A percentile compares a stretch with the other conserved stretches of the same genome.
These are phyloP conservation scores for Peronosclerospora sorghi DNA, from an alignment of 352 stramenopile species.

Conservation along the genomic window DNA sequence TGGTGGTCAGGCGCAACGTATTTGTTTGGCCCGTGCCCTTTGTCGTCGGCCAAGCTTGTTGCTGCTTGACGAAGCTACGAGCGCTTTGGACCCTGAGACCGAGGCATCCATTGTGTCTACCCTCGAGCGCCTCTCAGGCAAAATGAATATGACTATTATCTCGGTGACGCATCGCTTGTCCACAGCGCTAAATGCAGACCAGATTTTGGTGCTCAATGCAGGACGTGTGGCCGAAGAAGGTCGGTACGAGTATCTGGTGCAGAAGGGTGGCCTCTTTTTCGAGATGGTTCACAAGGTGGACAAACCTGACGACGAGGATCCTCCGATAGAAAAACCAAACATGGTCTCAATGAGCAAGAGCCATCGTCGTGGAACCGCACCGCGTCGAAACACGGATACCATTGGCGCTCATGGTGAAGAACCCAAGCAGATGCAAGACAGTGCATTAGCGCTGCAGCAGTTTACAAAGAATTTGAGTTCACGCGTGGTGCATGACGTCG, in stretches of 20 bases:
- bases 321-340: constrained; percentile 15
- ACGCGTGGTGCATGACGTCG: constrained; percentile 48
- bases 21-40: constrained; percentile 73
- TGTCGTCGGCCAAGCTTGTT: constrained; percentile 71
- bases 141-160: constrained; percentile 86
- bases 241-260: constrained; percentile 60
- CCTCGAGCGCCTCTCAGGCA: constrained; percentile 62
- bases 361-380: constrained; percentile 11
- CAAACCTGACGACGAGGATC: constrained; percentile 35
- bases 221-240: constrained; percentile 71
- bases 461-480: constrained; percentile 76
- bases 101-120: constrained; percentile 79
- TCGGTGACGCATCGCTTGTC: constrained; percentile 85
- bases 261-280: constrained; percentile 60
- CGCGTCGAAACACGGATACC: constrained; percentile 33
- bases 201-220: constrained; percentile 72
- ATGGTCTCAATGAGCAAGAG: constrained; percentile 25
- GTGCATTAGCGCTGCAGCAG: constrained; percentile 63
- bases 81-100: constrained; percentile 77
- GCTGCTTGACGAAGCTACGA: constrained; percentile 80
- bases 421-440: constrained; percentile 39
- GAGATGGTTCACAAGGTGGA: constrained; percentile 82
- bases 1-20: constrained; percentile 78
- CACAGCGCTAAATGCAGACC: constrained; percentile 63
- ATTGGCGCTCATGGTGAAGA: constrained; percentile 34